Base-by-base conservation (phyloP, 1,284 basidiomycete genomes). In the Leccinum fallax region DNA sequence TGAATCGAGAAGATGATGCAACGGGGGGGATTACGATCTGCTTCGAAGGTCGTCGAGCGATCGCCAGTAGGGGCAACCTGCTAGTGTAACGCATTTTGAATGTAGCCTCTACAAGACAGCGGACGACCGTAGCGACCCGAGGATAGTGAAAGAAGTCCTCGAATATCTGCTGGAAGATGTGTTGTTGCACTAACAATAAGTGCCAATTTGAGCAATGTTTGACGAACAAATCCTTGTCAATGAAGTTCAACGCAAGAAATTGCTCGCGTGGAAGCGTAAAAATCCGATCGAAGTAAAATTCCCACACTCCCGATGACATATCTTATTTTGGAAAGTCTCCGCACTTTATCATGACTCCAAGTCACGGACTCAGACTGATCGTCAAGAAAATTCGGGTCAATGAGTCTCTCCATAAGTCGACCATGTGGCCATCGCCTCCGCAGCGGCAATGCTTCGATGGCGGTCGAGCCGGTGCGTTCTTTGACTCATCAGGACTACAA, bases 221-320 rank as follows among this genome's bases (percentile, higher is more conserved):
- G 30, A 49, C 6, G 43, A 38, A 38, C 15, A 16, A 16, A 16
- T 30, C 8, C 28, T 36, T 13, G 24, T 24, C 11, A 13, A 34
- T 10, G 21, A 19, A 19, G 36, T 38, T 38, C 36, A 11, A 32
- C 32, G 32, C 10, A 38, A 38, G 36, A 16, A 16, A 38, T 40
- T 40, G 16, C 16, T 21, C 21, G 21, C 4, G 40, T 43, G 40
- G 10, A 43, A 43, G 38, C 16, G 16, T n/a, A 28, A 28, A 28
- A 28, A 28, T 99, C 21, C 24, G 24, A 24, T 24, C 24, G 38
- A 40, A 38, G 15, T 9, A 62, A 66, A 58, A 55, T 55, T 72
- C 61, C 36, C 69, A 70, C 62, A 11, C 6, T 10, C 1, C 69
- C 69, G 71, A 58, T 34, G 26, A 70, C 67, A 73, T 64, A 61